Conservation (phyloP, 768 basidiomycete species). For the Agrocybe chaxingu region DNA sequence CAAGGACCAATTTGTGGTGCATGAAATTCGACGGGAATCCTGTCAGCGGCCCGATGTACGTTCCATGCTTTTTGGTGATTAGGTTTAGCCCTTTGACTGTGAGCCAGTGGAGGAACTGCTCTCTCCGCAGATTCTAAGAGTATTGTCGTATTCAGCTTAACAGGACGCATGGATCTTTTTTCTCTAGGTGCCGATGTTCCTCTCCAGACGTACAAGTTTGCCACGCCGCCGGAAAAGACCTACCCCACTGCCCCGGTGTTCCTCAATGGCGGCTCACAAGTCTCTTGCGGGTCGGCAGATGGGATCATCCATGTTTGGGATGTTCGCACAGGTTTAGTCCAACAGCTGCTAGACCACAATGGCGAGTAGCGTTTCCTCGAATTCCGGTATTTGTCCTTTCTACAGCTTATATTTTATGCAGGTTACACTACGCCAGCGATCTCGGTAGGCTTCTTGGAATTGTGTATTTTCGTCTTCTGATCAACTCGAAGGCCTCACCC, state of each 20-base stretch:
- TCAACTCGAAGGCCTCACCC: too few species aligned
- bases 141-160: background rate
- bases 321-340: background rate
- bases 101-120: background rate
- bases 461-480: too few species aligned
- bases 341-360: background rate
- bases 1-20: background rate
- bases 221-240: too few species aligned
- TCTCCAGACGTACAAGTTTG: background rate
- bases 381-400: too few species aligned
- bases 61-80: background rate
- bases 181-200: background rate
- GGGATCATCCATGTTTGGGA: background rate
- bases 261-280: background rate
- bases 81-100: background rate
- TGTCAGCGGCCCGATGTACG: background rate
- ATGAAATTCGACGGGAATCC: background rate
- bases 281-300: background rate
- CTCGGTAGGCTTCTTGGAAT: too few species aligned
- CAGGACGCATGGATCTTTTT: background rate
- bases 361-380: background rate
- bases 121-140: background rate
- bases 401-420: too few species aligned
- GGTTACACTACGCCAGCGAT: too few species aligned
- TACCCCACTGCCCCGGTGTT: background rate